Percentiles rank a stretch among this genome's conserved stretches.
phyloP scores from a whole-genome alignment of 371 early-diverging fungal genomes.

The Coemansia linderi region DNA sequence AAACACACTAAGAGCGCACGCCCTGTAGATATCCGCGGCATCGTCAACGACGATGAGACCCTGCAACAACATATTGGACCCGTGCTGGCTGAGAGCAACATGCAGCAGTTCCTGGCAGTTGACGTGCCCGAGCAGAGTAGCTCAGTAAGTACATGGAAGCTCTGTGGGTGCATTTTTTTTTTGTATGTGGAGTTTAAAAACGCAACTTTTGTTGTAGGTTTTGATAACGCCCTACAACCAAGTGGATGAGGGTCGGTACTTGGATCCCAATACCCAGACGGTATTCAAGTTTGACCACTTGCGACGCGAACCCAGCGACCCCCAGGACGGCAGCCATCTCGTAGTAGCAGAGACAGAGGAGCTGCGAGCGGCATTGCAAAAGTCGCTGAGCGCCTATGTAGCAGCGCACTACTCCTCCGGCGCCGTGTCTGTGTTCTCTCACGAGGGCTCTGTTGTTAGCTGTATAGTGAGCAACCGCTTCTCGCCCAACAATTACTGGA shows the following conservation, averaged over 20 bases:
- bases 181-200: neutral
- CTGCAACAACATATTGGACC: constrained; percentile 71
- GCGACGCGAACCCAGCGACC: constrained; percentile 66
- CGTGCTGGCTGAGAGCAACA: constrained; percentile 81
- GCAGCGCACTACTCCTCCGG: constrained; percentile 81
- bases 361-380: constrained; percentile 65
- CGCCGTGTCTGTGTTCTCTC: constrained; percentile 63
- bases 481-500: constrained; percentile 92
- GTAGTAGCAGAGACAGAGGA: constrained; percentile 47
- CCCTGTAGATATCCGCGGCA: constrained; percentile 78
- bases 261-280: constrained; percentile 73
- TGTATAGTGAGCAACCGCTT: constrained; percentile 87
- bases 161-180: neutral
- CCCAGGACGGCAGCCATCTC: constrained; percentile 58
- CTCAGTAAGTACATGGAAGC: constrained; percentile 55
- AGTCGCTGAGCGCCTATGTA: constrained; percentile 64
- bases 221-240: constrained; percentile 76
- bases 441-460: constrained; percentile 61
- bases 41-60: constrained; percentile 79
- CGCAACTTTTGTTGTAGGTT: constrained; percentile 56
- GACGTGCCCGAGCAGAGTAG: constrained; percentile 65
- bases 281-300: constrained; percentile 75
- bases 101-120: constrained; percentile 76
- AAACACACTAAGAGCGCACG: neutral
- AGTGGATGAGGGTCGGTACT: constrained; percentile 64